Evolutionary conservation across 805 yeast genomes (phyloP), one percentile per base, ranked within the genome.

Genomic region (Torulaspora quercuum): DNA sequence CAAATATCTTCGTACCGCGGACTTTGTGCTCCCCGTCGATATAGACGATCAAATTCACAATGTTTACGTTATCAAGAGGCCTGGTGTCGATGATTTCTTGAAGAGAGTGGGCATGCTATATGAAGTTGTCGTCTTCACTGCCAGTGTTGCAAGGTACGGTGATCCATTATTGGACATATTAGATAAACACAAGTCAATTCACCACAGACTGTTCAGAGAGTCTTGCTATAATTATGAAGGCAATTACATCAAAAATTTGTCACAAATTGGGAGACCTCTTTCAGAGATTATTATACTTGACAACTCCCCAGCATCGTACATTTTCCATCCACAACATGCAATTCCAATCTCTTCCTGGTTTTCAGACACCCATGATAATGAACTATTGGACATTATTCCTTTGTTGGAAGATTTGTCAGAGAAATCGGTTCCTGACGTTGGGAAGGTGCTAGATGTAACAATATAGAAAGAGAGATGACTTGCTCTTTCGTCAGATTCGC

Each of bases 301-400:
- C 67, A 92, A 92, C 63, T 89, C 97, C 2, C 97, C 99, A 1
- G 95, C 97, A 3, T 86, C 96, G n/a, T 92, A 92, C 63, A 80
- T 90, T 39, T 85, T 92, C 70, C 97, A 92, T 59, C 99, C 98
- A 13, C 95, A 87, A 61, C 96, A 92, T 66, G 95, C 97, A 6
- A 82, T 92, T 18, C 99, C 99, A 15, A 85, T 92, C 18, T 85
- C 95, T 48, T 81, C 92, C 60, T 92, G 99, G 99, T 92, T 92
- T 70, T 85, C 95, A 49, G 99, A 92, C 64, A 79, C 92, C 18
- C 98, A 92, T 61, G 99, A 92, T 62, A 89, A 89, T 59, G 99
- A 92, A 69, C 71, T 92, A 52, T 63, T 85, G 44, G 99, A 92
- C 63, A 76, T 92, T 63, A 67, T 92, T 37, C 98, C 97, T 9